These are phyloP conservation scores for Solanum infundibuliforme DNA, from an alignment of 257 asterid species.

Conservation along the genomic window DNA sequence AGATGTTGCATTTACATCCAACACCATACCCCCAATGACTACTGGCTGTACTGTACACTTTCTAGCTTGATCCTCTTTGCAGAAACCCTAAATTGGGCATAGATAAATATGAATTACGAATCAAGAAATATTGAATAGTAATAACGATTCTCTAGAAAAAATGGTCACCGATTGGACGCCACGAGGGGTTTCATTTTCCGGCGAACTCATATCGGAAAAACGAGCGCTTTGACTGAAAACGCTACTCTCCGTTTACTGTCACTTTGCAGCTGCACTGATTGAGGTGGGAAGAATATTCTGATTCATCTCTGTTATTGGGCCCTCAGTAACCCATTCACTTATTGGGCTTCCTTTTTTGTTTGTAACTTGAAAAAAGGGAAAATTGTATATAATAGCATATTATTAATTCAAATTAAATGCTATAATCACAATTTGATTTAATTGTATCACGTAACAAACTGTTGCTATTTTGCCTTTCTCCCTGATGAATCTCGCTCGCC, in stretches of 20 bases:
- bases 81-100: constrained; percentile 1
- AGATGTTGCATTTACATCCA: constrained; percentile 75
- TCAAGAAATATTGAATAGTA: not conserved
- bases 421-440: no score
- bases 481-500: no score
- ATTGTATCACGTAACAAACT: no score
- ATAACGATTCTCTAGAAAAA: not conserved
- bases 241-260: not conserved
- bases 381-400: no score
- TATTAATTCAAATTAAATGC: no score
- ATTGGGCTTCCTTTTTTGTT: not conserved
- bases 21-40: constrained; percentile 88
- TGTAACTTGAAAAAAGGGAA: not conserved
- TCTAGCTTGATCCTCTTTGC: not conserved
- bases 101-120: not conserved
- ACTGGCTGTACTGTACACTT: constrained; percentile 28
- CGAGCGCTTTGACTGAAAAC: not conserved
- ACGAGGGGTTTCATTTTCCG: not conserved
- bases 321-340: not conserved
- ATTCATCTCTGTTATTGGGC: not conserved
- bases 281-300: not conserved
- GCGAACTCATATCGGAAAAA: not conserved
- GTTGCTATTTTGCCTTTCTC: no score
- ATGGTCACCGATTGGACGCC: not conserved
- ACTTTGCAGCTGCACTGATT: not conserved